Conservation (phyloP, 768 basidiomycete species). For the Lentinula boryana region DNA sequence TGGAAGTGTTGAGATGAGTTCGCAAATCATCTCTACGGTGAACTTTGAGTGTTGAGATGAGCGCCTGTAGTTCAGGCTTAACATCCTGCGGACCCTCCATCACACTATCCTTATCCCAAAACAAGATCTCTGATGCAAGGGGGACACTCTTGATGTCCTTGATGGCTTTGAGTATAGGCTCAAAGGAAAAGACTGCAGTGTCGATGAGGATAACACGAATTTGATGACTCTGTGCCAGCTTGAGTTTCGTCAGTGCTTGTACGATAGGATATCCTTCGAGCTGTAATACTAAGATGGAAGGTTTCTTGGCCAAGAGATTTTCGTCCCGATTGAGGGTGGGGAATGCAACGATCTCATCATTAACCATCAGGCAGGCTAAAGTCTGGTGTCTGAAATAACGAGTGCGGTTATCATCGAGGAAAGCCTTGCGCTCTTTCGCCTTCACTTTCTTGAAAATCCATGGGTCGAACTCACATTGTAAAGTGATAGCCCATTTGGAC, state of each 20-base stretch:
- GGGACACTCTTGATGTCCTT: slow-evolving; percentile 41
- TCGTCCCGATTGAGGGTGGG: slow-evolving; percentile 52
- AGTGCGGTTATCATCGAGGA: slow-evolving; percentile 17
- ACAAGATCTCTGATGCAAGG: slow-evolving; percentile 43
- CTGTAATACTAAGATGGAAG: slow-evolving; percentile 48
- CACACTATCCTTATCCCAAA: slow-evolving; percentile 35
- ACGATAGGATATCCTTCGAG: slow-evolving; percentile 38
- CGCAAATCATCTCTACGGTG: slow-evolving; percentile 37
- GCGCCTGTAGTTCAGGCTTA: background rate
- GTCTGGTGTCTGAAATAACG: slow-evolving; percentile 50
- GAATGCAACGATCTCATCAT: slow-evolving; percentile 45
- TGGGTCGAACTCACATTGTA: slow-evolving; percentile 30
- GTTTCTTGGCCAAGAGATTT: slow-evolving; percentile 37
- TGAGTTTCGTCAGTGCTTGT: slow-evolving; percentile 29
- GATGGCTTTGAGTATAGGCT: slow-evolving; percentile 53
- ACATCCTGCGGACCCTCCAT: slow-evolving; percentile 13
- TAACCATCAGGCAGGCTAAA: slow-evolving; percentile 44
- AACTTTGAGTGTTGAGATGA: slow-evolving; percentile 19
- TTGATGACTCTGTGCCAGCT: slow-evolving; percentile 26
- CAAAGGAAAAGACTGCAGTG: slow-evolving; percentile 56
- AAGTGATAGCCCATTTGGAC: slow-evolving; percentile 36
- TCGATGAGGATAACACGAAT: slow-evolving; percentile 52
- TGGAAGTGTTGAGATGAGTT: slow-evolving; percentile 27
- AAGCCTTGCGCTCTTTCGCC: background rate
- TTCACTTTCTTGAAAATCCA: slow-evolving; percentile 27